Percentiles rank a stretch among this genome's conserved stretches.
These are phyloP conservation scores for Chrysoporthe cubensis DNA, from an alignment of 2,329 filamentous ascomycete genomes.

Conservation along the genomic window DNA sequence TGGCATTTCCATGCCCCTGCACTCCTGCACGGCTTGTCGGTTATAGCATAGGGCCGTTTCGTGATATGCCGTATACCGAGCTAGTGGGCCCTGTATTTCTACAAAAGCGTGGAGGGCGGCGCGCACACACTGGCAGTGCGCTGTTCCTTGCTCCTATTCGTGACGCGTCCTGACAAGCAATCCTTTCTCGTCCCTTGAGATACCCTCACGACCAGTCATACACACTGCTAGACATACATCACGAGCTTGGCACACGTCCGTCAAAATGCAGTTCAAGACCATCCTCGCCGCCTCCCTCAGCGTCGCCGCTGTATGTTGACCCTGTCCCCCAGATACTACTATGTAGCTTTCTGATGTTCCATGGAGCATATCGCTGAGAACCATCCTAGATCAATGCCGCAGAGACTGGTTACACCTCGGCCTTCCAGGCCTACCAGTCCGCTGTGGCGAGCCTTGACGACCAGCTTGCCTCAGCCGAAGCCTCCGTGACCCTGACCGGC, in stretches of 20 bases:
- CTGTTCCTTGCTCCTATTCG: neutral
- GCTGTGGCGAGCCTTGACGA: constrained; percentile 6
- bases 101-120: constrained; percentile 12
- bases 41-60: constrained; percentile 5
- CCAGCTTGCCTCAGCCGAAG: constrained; percentile 1
- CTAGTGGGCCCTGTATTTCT: constrained; percentile 1
- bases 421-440: constrained; percentile 9
- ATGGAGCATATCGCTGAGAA: neutral
- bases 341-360: neutral
- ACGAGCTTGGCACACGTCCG: neutral
- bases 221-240: neutral
- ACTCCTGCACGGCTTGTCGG: neutral
- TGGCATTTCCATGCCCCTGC: neutral
- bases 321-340: neutral
- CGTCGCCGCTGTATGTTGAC: constrained; percentile 14
- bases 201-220: neutral
- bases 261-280: constrained; percentile 27
- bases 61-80: constrained; percentile 10
- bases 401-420: constrained; percentile 3
- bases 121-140: neutral
- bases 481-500: constrained; percentile 7
- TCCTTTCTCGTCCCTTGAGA: neutral
- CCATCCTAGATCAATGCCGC: neutral
- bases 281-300: constrained; percentile 15
- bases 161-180: neutral